phyloP scores from a whole-genome alignment of 306 rosid genomes.

The Glycine tomentella region DNA sequence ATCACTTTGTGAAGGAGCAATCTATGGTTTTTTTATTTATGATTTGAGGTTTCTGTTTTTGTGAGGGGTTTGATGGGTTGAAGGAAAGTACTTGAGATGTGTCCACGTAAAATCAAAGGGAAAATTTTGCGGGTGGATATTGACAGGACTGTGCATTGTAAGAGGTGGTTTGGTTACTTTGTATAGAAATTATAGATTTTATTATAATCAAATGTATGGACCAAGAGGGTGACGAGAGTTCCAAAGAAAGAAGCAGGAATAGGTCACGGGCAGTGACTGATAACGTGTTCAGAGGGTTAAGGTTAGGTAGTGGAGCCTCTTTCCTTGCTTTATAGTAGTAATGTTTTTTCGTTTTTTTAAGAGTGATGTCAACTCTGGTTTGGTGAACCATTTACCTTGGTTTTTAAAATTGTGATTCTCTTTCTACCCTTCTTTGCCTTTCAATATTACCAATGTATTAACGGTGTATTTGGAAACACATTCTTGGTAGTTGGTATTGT shows the following conservation, averaged over 20 bases:
- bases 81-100: slow-evolving; percentile 3
- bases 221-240: slow-evolving; percentile 35
- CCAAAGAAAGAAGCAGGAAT: background rate
- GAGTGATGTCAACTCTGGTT: slow-evolving; percentile 35
- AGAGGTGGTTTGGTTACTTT: slow-evolving; percentile 4
- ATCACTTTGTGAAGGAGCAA: slow-evolving; percentile 33
- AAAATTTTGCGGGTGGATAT: no score
- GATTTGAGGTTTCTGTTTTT: background rate
- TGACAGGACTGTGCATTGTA: slow-evolving; percentile 16
- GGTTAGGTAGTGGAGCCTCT: slow-evolving; percentile 31
- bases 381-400: background rate
- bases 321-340: background rate
- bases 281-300: slow-evolving; percentile 39
- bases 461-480: no score
- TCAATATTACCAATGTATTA: no score
- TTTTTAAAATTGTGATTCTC: no score
- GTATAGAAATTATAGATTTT: background rate
- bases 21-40: background rate
- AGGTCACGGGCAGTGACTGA: slow-evolving; percentile 35
- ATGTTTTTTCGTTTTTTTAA: background rate
- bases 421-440: no score
- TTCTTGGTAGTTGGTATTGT: no score
- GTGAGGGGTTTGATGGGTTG: slow-evolving; percentile 32
- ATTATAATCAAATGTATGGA: slow-evolving; percentile 29
- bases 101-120: slow-evolving; percentile 8